These are phyloP conservation scores for Hortiboletus campestris DNA, from an alignment of 768 basidiomycete species.

Conservation along the genomic window DNA sequence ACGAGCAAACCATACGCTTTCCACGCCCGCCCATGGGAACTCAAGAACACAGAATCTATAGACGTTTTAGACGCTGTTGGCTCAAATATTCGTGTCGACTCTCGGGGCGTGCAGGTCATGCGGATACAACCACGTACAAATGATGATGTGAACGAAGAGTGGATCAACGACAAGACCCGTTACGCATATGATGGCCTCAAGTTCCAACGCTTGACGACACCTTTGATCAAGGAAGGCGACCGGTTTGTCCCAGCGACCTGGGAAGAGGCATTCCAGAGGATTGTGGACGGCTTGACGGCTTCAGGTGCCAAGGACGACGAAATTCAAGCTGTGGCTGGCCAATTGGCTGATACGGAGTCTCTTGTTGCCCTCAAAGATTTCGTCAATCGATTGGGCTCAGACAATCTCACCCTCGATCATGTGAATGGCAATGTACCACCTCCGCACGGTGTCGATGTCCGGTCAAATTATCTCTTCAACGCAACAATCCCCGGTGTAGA, in stretches of 20 bases:
- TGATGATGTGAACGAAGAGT: constrained; percentile 98
- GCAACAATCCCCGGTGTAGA: constrained; percentile 88
- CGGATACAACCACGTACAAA: constrained; percentile 94
- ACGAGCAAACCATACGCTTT: constrained; percentile 99
- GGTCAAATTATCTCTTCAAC: constrained; percentile 97
- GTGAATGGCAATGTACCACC: constrained; percentile 65
- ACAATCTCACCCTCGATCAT: constrained; percentile 86
- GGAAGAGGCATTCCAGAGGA: constrained; percentile 81
- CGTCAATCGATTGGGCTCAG: constrained; percentile 89
- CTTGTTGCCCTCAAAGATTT: constrained; percentile 93
- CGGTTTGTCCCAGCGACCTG: constrained; percentile 88
- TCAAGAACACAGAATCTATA: constrained; percentile 96
- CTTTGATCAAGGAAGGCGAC: constrained; percentile 87
- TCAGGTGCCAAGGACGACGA: constrained; percentile 88
- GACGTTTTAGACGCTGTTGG: constrained; percentile 96
- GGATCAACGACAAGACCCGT: constrained; percentile 99
- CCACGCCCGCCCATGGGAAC: constrained; percentile 96
- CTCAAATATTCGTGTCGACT: constrained; percentile 95
- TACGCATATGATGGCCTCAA: constrained; percentile 94
- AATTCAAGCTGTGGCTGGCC: constrained; percentile 93
- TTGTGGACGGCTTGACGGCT: constrained; percentile 72
- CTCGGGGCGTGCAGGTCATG: constrained; percentile 95
- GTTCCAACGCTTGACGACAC: constrained; percentile 93
- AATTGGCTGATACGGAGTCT: constrained; percentile 91
- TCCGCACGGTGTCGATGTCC: constrained; percentile 80